These are phyloP conservation scores for Fusarium scirpi DNA, from an alignment of 2,329 filamentous ascomycete genomes.

Conservation along the genomic window DNA sequence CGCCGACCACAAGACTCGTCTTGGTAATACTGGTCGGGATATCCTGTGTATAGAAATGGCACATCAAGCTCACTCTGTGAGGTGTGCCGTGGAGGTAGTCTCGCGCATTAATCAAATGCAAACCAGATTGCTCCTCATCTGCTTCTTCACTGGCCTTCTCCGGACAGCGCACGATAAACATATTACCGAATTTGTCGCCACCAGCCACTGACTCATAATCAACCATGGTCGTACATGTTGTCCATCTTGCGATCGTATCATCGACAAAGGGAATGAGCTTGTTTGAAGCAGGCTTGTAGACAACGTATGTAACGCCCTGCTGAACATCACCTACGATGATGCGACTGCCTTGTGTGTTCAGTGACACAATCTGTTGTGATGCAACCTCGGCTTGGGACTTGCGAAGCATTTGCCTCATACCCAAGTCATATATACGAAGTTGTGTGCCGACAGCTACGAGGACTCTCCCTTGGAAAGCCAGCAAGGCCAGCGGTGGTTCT, in stretches of 20 bases:
- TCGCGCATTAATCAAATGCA: constrained; percentile 90
- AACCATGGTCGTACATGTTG: constrained; percentile 90
- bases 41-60: constrained; percentile 91
- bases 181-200: constrained; percentile 97
- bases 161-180: constrained; percentile 92
- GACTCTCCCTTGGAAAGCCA: constrained; percentile 92
- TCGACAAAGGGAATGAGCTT: constrained; percentile 93
- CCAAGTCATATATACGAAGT: constrained; percentile 90
- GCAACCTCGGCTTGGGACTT: constrained; percentile 87
- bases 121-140: constrained; percentile 90
- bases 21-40: constrained; percentile 92
- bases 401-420: constrained; percentile 90
- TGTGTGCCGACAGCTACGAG: constrained; percentile 86
- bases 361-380: constrained; percentile 84
- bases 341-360: constrained; percentile 90
- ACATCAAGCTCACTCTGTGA: constrained; percentile 85
- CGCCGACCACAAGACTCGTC: constrained; percentile 88
- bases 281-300: constrained; percentile 93
- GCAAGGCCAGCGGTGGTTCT: constrained; percentile 87
- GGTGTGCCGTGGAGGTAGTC: constrained; percentile 91
- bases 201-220: constrained; percentile 97
- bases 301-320: constrained; percentile 90
- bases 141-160: constrained; percentile 87
- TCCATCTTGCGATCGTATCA: constrained; percentile 90
- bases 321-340: constrained; percentile 94